These are phyloP conservation scores for Davidsoniella eucalypti DNA, from an alignment of 2,329 filamentous ascomycete genomes.

Conservation along the genomic window DNA sequence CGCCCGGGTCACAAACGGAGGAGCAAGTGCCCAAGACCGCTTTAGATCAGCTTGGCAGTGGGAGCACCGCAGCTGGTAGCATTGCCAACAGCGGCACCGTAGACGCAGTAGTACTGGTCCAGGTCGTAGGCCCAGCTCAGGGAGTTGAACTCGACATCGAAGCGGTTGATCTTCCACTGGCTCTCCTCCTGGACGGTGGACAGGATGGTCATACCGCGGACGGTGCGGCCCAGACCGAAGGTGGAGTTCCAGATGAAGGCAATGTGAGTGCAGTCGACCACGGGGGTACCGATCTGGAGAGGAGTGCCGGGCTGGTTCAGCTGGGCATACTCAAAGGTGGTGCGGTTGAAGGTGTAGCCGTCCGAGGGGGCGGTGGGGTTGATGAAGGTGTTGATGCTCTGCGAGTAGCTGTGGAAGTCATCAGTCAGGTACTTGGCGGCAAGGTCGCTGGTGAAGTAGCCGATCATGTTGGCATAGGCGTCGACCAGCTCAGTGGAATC, in stretches of 20 bases:
- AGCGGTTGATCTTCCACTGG: constrained; percentile 13
- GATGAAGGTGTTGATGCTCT: constrained; percentile 15
- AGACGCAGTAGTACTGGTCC: constrained; percentile 14
- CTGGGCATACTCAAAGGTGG: constrained; percentile 11
- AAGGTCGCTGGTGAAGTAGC: constrained; percentile 34
- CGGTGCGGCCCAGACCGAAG: constrained; percentile 12
- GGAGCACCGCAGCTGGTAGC: constrained; percentile 10
- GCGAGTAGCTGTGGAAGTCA: constrained; percentile 12
- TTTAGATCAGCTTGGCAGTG: constrained; percentile 1
- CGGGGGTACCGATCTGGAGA: constrained; percentile 8
- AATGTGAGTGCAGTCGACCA: constrained; percentile 12
- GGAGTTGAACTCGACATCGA: constrained; percentile 15
- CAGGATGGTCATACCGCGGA: constrained; percentile 14
- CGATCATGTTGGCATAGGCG: constrained; percentile 33
- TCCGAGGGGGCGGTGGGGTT: constrained; percentile 8
- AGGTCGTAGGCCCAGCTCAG: constrained; percentile 13
- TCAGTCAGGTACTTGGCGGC: constrained; percentile 12
- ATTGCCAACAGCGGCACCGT: constrained; percentile 10
- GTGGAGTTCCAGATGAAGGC: constrained; percentile 13
- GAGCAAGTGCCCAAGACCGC: neutral
- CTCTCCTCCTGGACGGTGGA: constrained; percentile 13
- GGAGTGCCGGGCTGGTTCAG: constrained; percentile 7
- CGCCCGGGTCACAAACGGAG: no score
- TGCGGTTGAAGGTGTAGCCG: constrained; percentile 13
- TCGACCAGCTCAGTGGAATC: constrained; percentile 11